Conservation (phyloP, 805 yeast species). For the Kazachstania viticola region DNA sequence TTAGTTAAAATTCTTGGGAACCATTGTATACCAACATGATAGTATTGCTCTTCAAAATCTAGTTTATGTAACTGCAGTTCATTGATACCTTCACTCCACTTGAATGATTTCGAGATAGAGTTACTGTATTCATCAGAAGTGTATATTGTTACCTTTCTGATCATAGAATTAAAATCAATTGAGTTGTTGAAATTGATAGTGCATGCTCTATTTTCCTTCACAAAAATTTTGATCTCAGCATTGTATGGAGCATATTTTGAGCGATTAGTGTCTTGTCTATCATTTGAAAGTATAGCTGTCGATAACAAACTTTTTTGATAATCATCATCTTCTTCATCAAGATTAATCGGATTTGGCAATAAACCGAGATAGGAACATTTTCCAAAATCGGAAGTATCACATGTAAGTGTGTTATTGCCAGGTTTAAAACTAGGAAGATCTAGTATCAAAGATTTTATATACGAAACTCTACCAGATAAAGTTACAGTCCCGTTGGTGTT, state of each 20-base stretch:
- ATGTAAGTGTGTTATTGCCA: conserved; percentile 28
- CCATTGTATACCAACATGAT: conserved; percentile 66
- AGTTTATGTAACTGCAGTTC: conserved; percentile 53
- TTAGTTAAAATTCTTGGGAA: conserved; percentile 43
- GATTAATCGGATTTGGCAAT: conserved; percentile 37
- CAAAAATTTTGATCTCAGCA: conserved; percentile 50
- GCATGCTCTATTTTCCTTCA: conserved; percentile 55
- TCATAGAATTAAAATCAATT: conserved; percentile 37
- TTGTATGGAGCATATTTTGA: conserved; percentile 53
- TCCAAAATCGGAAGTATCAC: conserved; percentile 42
- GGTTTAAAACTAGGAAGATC: conserved; percentile 58
- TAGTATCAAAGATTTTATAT: conserved; percentile 32
- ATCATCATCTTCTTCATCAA: conserved; percentile 15
- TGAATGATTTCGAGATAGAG: conserved; percentile 26
- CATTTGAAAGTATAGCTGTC: conserved; percentile 40
- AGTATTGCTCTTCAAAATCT: conserved; percentile 40
- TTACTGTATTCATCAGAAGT: conserved; percentile 17
- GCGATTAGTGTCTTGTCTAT: conserved; percentile 32
- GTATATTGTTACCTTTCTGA: conserved; percentile 47
- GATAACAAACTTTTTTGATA: conserved; percentile 33
- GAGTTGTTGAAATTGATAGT: conserved; percentile 45
- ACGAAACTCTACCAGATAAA: conserved; percentile 5
- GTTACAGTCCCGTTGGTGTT: conserved; percentile 31
- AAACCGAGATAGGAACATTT: conserved; percentile 41
- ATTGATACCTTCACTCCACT: conserved; percentile 52